Conservation (phyloP, 768 basidiomycete genomes). For the Lactifluus rugatus region DNA sequence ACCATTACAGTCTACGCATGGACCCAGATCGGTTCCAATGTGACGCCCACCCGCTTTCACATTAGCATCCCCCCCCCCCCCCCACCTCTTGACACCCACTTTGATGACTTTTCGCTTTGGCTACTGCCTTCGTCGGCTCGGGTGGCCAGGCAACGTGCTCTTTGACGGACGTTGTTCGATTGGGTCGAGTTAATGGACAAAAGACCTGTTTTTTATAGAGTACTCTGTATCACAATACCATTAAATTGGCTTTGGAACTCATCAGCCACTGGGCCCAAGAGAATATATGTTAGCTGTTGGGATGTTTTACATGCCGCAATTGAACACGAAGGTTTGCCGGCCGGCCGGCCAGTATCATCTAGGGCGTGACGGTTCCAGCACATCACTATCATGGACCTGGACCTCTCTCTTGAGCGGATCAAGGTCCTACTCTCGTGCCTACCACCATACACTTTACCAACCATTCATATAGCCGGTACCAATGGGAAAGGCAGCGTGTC, state of each 20-base stretch:
- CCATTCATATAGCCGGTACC: constrained; percentile 87
- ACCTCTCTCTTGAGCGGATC: constrained; percentile 57
- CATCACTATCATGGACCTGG: constrained; percentile 44
- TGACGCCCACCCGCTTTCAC: neutral
- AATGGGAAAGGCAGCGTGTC: constrained; percentile 97
- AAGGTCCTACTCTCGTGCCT: constrained; percentile 42
- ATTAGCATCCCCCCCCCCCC: neutral
- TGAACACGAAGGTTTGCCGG: neutral
- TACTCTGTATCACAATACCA: constrained; percentile 10
- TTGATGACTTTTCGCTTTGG: neutral
- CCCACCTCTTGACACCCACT: neutral
- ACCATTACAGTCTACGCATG: constrained; percentile 7
- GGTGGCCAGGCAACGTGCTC: neutral
- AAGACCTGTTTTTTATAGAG: constrained; percentile 3
- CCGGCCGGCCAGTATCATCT: neutral
- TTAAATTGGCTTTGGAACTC: constrained; percentile 18
- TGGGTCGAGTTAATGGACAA: constrained; percentile 1
- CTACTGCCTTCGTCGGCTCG: neutral
- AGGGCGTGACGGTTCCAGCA: no score
- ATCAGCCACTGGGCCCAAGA: no score
- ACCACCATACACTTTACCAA: constrained; percentile 61
- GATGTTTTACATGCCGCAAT: no score
- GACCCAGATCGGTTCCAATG: neutral
- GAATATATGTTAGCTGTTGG: no score
- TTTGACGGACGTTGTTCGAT: neutral